Evolutionary conservation across 768 basidiomycete genomes (phyloP).

Genomic region (Trametes meyenii): DNA sequence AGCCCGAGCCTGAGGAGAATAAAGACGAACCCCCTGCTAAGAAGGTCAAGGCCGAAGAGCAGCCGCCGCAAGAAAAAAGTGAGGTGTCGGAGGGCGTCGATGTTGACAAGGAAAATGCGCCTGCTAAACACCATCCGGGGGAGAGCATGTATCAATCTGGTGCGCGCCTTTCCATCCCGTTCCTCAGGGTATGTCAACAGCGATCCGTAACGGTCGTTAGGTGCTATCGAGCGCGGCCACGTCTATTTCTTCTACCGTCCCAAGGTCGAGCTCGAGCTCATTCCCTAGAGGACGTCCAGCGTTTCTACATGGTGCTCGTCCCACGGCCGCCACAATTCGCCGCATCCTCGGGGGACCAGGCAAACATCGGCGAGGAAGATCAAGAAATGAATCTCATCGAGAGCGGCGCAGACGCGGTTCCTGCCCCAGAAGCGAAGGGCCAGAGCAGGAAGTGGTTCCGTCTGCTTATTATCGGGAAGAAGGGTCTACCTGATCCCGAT

Average conservation of each 20-base stretch:
- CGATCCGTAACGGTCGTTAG: constrained; percentile 31
- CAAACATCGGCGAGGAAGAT: constrained; percentile 29
- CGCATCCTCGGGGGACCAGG: constrained; percentile 5
- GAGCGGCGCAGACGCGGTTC: constrained; percentile 53
- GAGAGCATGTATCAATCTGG: constrained; percentile 28
- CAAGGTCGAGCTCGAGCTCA: constrained; percentile 53
- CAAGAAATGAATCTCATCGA: constrained; percentile 46
- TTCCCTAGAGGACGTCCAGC: constrained; percentile 59
- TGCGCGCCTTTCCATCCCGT: neutral
- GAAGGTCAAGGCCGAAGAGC: constrained; percentile 28
- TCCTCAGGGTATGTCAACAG: neutral
- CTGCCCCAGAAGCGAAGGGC: constrained; percentile 40
- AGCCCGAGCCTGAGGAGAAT: constrained; percentile 10
- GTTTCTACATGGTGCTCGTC: constrained; percentile 62
- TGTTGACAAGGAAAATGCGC: constrained; percentile 13
- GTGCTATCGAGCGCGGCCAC: constrained; percentile 59
- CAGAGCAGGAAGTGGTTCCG: constrained; percentile 50
- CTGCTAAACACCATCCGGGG: constrained; percentile 18
- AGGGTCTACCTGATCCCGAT: constrained; percentile 54
- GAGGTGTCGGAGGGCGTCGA: constrained; percentile 1
- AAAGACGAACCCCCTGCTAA: constrained; percentile 26
- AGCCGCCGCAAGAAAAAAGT: neutral
- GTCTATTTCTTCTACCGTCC: constrained; percentile 70
- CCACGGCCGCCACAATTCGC: constrained; percentile 53
- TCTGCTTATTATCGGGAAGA: constrained; percentile 59